A percentile compares a stretch with the other conserved stretches of the same genome.
phyloP scores from a whole-genome alignment of 495 filamentous ascomycete genomes.

The Paragyromitra xinjiangensis region DNA sequence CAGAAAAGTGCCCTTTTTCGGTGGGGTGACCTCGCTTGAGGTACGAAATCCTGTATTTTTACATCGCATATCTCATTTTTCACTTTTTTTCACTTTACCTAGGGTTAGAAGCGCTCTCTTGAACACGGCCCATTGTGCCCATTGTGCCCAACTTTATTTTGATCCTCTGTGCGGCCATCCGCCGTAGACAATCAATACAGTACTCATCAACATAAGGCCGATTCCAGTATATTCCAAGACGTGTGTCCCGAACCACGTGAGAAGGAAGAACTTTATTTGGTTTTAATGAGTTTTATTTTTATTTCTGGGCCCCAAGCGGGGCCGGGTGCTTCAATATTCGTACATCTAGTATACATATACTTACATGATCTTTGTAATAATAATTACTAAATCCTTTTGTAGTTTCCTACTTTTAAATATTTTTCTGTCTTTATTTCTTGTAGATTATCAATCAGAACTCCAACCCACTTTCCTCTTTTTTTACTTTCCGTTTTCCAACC shows the following conservation, averaged over 20 bases:
- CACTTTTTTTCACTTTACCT: no score
- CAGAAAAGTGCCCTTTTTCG: no score
- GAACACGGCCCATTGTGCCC: no score
- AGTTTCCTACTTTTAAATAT: neutral
- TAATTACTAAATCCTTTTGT: neutral
- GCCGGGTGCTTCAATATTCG: neutral
- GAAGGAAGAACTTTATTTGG: neutral
- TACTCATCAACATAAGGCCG: neutral
- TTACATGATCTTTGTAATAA: neutral
- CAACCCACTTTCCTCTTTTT: neutral
- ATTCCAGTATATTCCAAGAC: neutral
- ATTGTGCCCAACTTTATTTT: no score
- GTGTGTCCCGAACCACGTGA: neutral
- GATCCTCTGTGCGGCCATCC: no score
- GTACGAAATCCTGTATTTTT: no score
- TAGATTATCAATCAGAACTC: neutral
- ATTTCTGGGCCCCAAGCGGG: constrained; percentile 19
- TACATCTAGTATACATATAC: constrained; percentile 18
- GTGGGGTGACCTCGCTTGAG: no score
- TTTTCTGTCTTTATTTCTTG: neutral
- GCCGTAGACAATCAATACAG: no score
- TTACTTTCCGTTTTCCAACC: neutral
- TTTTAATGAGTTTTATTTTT: constrained; percentile 24
- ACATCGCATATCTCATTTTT: no score
- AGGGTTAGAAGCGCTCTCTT: no score